phyloP scores from a whole-genome alignment of 2,329 filamentous ascomycete genomes.

The Ilyonectria destructans region DNA sequence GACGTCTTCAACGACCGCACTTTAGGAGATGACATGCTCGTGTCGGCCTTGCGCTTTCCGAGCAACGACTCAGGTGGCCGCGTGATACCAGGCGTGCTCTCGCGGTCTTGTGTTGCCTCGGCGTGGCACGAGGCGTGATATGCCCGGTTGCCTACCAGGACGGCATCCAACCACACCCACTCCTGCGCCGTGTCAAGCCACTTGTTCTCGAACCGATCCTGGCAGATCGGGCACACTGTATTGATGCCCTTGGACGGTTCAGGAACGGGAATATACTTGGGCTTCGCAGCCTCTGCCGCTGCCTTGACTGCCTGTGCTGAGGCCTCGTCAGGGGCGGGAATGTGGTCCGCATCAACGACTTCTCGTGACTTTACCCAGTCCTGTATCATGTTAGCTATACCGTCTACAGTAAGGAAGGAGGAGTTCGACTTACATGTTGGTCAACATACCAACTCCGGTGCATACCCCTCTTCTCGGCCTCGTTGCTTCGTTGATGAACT shows the following conservation, averaged over 20 bases:
- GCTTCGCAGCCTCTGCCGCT: conserved; percentile 61
- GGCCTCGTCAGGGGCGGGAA: conserved; percentile 53
- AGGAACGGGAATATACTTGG: conserved; percentile 87
- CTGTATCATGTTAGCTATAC: conserved; percentile 61
- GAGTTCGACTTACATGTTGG: conserved; percentile 75
- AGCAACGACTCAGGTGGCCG: conserved; percentile 77
- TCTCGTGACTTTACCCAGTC: conserved; percentile 94
- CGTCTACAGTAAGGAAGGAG: not conserved
- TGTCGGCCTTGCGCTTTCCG: conserved; percentile 84
- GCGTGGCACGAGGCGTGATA: conserved; percentile 93
- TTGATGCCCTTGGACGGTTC: conserved; percentile 83
- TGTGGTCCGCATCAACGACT: conserved; percentile 77
- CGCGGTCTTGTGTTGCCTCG: conserved; percentile 81
- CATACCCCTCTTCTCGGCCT: conserved; percentile 88
- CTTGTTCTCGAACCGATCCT: conserved; percentile 93
- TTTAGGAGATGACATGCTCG: conserved; percentile 60
- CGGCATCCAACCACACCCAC: conserved; percentile 96
- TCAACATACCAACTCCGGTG: conserved; percentile 97
- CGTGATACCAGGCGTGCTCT: conserved; percentile 60
- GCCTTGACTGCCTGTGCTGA: conserved; percentile 56
- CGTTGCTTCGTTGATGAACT: conserved; percentile 89
- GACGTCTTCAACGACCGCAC: conserved; percentile 56
- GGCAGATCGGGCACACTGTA: conserved; percentile 91
- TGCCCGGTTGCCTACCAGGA: conserved; percentile 82
- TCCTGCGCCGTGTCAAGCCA: conserved; percentile 96